Conservation (phyloP, 352 stramenopile genomes). For the Poterioochromonas sp. region DNA sequence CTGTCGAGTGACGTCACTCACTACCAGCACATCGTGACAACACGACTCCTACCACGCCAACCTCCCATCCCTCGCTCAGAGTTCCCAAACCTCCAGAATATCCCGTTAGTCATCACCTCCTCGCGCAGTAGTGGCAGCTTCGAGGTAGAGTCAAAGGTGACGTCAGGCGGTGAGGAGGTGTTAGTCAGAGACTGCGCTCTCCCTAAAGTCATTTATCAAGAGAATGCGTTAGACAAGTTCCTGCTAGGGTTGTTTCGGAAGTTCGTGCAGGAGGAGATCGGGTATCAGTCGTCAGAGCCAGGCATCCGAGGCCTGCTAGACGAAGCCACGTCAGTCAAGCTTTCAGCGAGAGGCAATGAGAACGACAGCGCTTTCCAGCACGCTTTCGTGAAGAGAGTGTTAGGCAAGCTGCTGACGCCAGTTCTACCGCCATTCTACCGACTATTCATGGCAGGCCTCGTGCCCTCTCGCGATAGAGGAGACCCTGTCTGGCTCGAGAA, state of each 20-base stretch:
- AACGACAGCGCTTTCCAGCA: not conserved
- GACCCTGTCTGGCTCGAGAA: slow-evolving; percentile 33
- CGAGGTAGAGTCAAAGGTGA: not conserved
- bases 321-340: not conserved
- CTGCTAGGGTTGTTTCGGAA: not conserved
- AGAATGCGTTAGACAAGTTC: not conserved
- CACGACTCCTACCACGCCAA: too few relatives aligned
- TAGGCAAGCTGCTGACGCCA: slow-evolving; percentile 51
- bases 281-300: not conserved
- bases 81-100: slow-evolving; percentile 4
- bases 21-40: too few relatives aligned
- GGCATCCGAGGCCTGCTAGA: slow-evolving; percentile 9
- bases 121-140: not conserved
- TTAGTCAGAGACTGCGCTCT: not conserved
- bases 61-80: not conserved
- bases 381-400: not conserved
- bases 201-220: not conserved
- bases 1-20: too few relatives aligned
- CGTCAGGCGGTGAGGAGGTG: not conserved
- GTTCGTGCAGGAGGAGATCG: not conserved
- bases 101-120: not conserved
- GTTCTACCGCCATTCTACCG: slow-evolving; percentile 57
- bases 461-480: slow-evolving; percentile 43
- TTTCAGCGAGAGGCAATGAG: not conserved
- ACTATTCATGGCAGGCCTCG: slow-evolving; percentile 58